Evolutionary conservation across 2,329 filamentous ascomycete species (phyloP).

Genomic region (Colletotrichum sp.): DNA sequence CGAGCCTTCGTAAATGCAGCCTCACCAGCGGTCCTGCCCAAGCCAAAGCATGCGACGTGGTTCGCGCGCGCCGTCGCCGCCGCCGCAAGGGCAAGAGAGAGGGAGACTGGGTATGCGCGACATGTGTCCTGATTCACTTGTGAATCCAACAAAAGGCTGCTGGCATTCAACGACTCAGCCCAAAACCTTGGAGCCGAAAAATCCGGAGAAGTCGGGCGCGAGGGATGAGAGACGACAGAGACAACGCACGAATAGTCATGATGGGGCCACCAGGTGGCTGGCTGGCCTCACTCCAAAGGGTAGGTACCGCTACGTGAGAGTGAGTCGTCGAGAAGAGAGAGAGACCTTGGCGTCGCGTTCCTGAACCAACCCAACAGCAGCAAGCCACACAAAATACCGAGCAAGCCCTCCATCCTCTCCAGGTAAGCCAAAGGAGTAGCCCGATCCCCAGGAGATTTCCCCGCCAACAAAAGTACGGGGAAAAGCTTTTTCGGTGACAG

Average conservation of each 20-base stretch:
- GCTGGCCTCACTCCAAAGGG: background rate
- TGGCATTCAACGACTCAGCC: constrained; percentile 13
- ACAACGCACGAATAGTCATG: background rate
- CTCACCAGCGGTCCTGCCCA: background rate
- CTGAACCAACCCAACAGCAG: constrained; percentile 12
- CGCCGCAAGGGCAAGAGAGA: background rate
- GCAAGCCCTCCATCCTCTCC: background rate
- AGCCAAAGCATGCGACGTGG: background rate
- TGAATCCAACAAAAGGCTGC: background rate
- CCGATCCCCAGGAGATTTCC: background rate
- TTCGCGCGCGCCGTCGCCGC: background rate
- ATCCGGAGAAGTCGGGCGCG: background rate
- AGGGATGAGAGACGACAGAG: background rate
- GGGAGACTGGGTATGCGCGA: background rate
- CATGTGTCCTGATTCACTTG: constrained; percentile 15
- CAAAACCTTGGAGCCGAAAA: background rate
- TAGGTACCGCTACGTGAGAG: background rate
- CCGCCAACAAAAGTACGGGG: constrained; percentile 1
- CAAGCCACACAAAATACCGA: constrained; percentile 19
- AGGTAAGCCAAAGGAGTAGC: background rate
- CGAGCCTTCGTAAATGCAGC: background rate
- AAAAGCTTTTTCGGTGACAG: background rate
- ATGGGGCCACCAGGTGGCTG: background rate
- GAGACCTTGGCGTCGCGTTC: background rate
- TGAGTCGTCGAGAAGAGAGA: background rate